phyloP scores from a whole-genome alignment of 805 yeast species.

The Candida railenensis region DNA sequence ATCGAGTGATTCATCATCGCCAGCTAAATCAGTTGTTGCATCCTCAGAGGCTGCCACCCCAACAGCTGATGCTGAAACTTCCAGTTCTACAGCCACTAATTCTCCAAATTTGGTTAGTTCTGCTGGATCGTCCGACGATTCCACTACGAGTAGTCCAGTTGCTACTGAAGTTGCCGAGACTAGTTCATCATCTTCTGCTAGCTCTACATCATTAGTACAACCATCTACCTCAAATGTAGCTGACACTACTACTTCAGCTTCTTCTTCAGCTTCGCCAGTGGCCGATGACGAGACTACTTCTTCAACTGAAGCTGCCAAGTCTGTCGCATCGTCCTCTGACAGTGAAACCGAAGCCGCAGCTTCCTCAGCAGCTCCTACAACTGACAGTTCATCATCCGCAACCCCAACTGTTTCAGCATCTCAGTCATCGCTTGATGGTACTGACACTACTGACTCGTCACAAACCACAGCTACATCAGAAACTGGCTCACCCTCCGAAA shows the following conservation, averaged over 20 bases:
- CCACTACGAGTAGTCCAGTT: background rate
- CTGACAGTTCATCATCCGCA: background rate
- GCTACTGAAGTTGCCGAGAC: constrained; percentile 1
- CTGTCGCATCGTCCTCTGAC: background rate
- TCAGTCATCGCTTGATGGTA: background rate
- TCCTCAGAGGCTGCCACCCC: background rate
- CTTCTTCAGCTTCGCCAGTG: no score
- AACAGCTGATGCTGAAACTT: constrained; percentile 2
- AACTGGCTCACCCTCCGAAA: background rate
- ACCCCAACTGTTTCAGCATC: background rate
- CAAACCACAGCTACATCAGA: background rate
- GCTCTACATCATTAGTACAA: background rate
- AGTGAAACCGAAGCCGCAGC: background rate
- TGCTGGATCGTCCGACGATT: background rate
- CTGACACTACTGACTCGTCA: background rate
- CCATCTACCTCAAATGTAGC: constrained; percentile 4
- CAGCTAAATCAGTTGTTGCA: background rate
- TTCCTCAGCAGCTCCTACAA: background rate
- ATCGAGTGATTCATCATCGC: background rate
- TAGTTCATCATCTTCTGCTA: background rate
- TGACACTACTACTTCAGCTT: constrained; percentile 2
- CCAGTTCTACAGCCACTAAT: constrained; percentile 2
- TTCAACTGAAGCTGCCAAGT: background rate
- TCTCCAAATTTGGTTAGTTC: constrained; percentile 4
- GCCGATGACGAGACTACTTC: no score